Evolutionary conservation across 1,284 basidiomycete genomes (phyloP), one percentile per base, ranked within the genome.

Genomic region (Tylopilus sp.): DNA sequence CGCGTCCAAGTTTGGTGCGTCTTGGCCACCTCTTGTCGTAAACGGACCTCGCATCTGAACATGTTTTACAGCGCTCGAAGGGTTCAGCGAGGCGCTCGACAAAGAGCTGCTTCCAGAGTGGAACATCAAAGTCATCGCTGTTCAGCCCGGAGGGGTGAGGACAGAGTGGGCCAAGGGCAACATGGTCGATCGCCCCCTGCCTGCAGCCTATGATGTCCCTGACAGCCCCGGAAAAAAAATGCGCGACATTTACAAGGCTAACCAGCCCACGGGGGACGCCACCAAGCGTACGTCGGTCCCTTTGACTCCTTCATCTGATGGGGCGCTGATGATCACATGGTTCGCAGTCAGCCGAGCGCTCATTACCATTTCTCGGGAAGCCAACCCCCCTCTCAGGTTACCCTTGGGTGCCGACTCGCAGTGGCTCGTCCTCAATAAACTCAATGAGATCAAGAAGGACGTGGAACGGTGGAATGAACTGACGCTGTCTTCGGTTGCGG

Each of bases 1-100:
- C 41, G 59, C 59, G 8, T 62, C 59, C 52, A 60, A 60, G 34
- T 60, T 60, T 4, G 59, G 59, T 62, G 26, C 2, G 59, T 39
- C 4, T 35, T 33, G 2, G 15, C 2, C 0, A 8, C 30, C n/a
- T 19, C 19, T 6, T 21, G 15, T n/a, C 19, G 19, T 8, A 19
- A 23, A 13, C 12, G 10, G 7, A 1, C 2, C 2, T 25, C 2
- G 3, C 3, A 2, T 8, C 23, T 45, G 13, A 48, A 13, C 15
- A 5, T n/a, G 12, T 3, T 23, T 40, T 13, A 29, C 35, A 60
- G 61, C 59, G 1, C 46, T 60, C 36, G 59, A 64, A 44, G 59
- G 59, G 6, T 60, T 60, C 30, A 52, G 61, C 15, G 61, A 60
- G 30, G 48, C 23, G 2, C 43, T 60, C 6, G 46, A 61, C 6